Percentiles rank a stretch among this genome's conserved stretches.
Evolutionary conservation across 2,329 filamentous ascomycete genomes (phyloP).

Genomic region (Stemphylium lycopersici): DNA sequence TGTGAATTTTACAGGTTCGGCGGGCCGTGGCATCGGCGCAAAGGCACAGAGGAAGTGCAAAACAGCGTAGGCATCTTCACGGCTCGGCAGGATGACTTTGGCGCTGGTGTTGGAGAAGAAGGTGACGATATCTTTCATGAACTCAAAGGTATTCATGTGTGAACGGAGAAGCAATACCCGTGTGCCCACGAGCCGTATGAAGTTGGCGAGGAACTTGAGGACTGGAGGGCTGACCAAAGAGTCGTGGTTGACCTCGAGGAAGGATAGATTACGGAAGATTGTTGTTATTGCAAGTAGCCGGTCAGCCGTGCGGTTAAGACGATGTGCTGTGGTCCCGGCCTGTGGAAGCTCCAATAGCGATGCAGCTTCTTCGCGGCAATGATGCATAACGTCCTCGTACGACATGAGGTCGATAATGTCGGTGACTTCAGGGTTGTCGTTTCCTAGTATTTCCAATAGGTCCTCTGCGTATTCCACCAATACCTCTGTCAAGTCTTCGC

Average conservation of each 20-base stretch:
- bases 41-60: conserved; percentile 91
- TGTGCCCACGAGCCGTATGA: conserved; percentile 87
- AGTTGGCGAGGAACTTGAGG: conserved; percentile 80
- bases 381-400: conserved; percentile 86
- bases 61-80: conserved; percentile 85
- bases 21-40: conserved; percentile 77
- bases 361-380: conserved; percentile 76
- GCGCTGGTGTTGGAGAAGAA: conserved; percentile 88
- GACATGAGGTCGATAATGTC: conserved; percentile 82
- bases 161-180: conserved; percentile 84
- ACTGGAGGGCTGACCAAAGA: conserved; percentile 77
- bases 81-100: conserved; percentile 78
- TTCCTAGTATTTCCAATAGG: conserved; percentile 81
- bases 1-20: conserved; percentile 70
- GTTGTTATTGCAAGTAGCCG: conserved; percentile 89
- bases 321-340: conserved; percentile 78
- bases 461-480: conserved; percentile 90
- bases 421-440: conserved; percentile 83
- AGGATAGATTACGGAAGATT: conserved; percentile 90
- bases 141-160: conserved; percentile 85
- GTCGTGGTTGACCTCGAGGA: conserved; percentile 76
- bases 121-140: conserved; percentile 94
- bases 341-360: conserved; percentile 73
- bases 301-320: conserved; percentile 85
- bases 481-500: conserved; percentile 84